A percentile compares a stretch with the other conserved stretches of the same genome.
Evolutionary conservation across 345 rosid species (phyloP).

Genomic region (Orychophragmus violaceus): DNA sequence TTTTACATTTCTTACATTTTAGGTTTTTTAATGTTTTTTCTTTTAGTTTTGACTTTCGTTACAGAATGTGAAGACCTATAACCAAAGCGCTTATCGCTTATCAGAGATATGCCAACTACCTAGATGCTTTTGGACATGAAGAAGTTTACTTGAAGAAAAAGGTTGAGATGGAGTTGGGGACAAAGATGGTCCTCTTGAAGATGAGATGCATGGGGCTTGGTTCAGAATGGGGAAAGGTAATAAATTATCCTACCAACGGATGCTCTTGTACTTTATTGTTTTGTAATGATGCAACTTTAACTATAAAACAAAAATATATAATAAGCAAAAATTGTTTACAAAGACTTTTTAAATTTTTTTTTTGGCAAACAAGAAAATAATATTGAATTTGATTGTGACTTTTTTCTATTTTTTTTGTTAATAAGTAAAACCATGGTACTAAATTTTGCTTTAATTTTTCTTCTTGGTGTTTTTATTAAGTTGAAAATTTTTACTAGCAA

Average conservation of each 20-base stretch:
- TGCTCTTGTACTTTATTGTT: neutral
- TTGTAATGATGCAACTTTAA: no score
- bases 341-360: no score
- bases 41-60: no score
- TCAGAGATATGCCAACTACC: conserved; percentile 55
- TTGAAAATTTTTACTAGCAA: no score
- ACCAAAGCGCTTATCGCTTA: conserved; percentile 48
- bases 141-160: conserved; percentile 73
- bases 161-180: conserved; percentile 77
- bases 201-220: conserved; percentile 88
- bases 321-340: no score
- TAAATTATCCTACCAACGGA: neutral
- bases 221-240: conserved; percentile 89
- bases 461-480: no score
- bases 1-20: neutral
- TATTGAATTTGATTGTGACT: no score
- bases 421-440: no score
- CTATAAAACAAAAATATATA: no score
- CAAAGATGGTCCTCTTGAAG: conserved; percentile 92
- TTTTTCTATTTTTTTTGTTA: no score
- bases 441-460: no score
- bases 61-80: conserved; percentile 64
- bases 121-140: conserved; percentile 67
- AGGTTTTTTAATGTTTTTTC: neutral
- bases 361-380: no score